Conservation (phyloP, 371 early-diverging fungal species). For the Syncephalis fuscata region DNA sequence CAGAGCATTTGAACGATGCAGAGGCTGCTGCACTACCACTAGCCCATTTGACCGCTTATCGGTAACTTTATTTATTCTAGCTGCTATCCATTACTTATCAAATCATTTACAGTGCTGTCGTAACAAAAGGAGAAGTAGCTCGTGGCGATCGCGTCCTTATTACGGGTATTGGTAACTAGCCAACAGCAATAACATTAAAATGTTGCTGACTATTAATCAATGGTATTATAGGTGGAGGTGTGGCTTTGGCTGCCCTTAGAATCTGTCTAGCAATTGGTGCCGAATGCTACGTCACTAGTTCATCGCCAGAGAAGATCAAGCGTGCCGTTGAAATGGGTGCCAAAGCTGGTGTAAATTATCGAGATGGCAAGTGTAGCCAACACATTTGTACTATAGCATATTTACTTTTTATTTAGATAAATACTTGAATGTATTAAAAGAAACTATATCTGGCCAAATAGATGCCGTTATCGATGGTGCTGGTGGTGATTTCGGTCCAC, state of each 20-base stretch:
- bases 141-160: slow-evolving; percentile 42
- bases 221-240: slow-evolving; percentile 31
- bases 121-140: slow-evolving; percentile 34
- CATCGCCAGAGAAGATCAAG: slow-evolving; percentile 36
- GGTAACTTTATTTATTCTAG: slow-evolving; percentile 13
- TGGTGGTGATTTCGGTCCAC: slow-evolving; percentile 27
- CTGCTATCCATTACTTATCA: neutral
- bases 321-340: slow-evolving; percentile 45
- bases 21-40: slow-evolving; percentile 54
- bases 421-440: neutral
- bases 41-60: slow-evolving; percentile 49
- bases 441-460: slow-evolving; percentile 6
- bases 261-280: slow-evolving; percentile 51
- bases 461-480: slow-evolving; percentile 53
- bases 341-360: slow-evolving; percentile 50
- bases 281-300: slow-evolving; percentile 52
- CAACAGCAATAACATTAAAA: slow-evolving; percentile 1
- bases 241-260: slow-evolving; percentile 46
- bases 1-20: slow-evolving; percentile 32
- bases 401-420: slow-evolving; percentile 2
- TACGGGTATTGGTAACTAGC: slow-evolving; percentile 33
- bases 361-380: slow-evolving; percentile 21
- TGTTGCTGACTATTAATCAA: neutral
- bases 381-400: neutral
- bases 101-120: slow-evolving; percentile 18